These are phyloP conservation scores for Kodamaea plutei DNA, from an alignment of 1,139 yeast species.

Conservation along the genomic window DNA sequence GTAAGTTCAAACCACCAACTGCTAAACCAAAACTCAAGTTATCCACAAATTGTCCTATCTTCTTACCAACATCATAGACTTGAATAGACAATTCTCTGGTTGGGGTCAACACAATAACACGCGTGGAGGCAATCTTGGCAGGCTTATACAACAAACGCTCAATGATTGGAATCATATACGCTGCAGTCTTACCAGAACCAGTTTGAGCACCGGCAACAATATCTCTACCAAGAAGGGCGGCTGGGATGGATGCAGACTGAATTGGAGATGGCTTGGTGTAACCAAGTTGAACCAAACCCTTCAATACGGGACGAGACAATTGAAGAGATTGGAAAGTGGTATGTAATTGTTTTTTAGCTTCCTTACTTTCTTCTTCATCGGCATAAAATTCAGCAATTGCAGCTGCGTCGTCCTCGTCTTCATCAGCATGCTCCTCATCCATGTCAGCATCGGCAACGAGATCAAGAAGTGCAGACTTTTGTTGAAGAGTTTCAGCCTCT, in stretches of 20 bases:
- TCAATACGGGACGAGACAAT: constrained; percentile 83
- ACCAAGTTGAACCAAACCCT: constrained; percentile 76
- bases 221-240: constrained; percentile 88
- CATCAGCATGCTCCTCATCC: constrained; percentile 23
- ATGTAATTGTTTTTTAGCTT: constrained; percentile 43
- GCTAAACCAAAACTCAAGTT: constrained; percentile 85
- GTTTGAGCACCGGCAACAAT: constrained; percentile 99
- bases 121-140: constrained; percentile 74
- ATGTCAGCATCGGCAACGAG: constrained; percentile 12
- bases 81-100: constrained; percentile 98
- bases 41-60: constrained; percentile 70
- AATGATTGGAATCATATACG: constrained; percentile 91
- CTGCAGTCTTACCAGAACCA: constrained; percentile 99
- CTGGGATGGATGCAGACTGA: constrained; percentile 90
- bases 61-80: constrained; percentile 89
- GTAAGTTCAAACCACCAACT: constrained; percentile 93
- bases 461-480: background rate
- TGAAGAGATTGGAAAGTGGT: constrained; percentile 71
- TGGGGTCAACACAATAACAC: constrained; percentile 88
- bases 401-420: constrained; percentile 71
- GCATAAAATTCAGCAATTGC: constrained; percentile 69
- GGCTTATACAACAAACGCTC: constrained; percentile 91
- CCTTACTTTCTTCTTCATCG: constrained; percentile 45
- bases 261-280: constrained; percentile 88
- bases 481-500: constrained; percentile 8